Percentiles rank a stretch among this genome's conserved stretches.
Evolutionary conservation across 1,284 basidiomycete species (phyloP).

Genomic region (Ustilago nuda): DNA sequence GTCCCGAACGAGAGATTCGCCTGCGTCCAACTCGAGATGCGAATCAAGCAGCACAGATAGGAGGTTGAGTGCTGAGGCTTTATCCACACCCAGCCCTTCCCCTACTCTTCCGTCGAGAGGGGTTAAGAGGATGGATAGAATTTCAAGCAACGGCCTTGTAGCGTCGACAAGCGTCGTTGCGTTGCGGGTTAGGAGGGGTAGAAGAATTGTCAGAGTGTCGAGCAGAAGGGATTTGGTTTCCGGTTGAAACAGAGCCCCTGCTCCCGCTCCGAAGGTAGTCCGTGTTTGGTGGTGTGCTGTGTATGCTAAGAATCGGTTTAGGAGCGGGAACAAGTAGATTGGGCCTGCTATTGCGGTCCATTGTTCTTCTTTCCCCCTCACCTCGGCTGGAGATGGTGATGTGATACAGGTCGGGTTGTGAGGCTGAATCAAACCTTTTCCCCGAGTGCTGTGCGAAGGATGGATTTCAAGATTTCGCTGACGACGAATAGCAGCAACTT

Average conservation of each 20-base stretch:
- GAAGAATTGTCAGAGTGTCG: constrained; percentile 77
- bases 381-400: not conserved
- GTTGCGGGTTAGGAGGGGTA: not conserved
- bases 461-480: constrained; percentile 7
- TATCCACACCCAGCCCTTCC: not conserved
- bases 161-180: not conserved
- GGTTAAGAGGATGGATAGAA: not conserved
- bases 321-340: constrained; percentile 78
- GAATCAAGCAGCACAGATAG: constrained; percentile 9
- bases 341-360: constrained; percentile 48
- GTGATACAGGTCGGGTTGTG: not conserved
- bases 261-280: constrained; percentile 70
- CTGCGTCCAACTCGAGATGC: not conserved
- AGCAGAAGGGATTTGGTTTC: constrained; percentile 80
- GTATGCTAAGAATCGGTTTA: constrained; percentile 84
- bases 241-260: constrained; percentile 80
- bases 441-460: not conserved
- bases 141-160: not conserved
- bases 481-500: constrained; percentile 31
- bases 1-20: not conserved
- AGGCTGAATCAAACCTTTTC: not conserved
- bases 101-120: not conserved
- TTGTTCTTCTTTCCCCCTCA: not conserved
- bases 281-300: not conserved
- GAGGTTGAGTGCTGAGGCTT: constrained; percentile 6